A percentile compares a stretch with the other conserved stretches of the same genome.
Evolutionary conservation across 345 rosid genomes (phyloP).

Genomic region (Brassica nigra): DNA sequence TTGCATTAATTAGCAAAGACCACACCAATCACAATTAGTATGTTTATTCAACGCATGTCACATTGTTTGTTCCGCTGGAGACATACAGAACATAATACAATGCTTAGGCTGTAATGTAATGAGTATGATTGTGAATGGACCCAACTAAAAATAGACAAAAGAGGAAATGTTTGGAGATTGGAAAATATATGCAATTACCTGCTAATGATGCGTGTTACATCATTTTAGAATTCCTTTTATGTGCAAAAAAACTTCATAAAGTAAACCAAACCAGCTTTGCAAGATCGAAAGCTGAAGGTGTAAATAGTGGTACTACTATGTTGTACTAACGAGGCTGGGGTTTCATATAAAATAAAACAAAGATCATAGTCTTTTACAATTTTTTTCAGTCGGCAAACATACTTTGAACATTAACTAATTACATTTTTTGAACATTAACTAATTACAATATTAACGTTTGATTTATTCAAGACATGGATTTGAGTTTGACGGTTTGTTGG

Average conservation of each 20-base stretch:
- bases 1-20: slow-evolving; percentile 31
- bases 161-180: slow-evolving; percentile 15
- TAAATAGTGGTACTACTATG: neutral
- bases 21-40: slow-evolving; percentile 7
- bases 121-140: slow-evolving; percentile 16
- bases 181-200: slow-evolving; percentile 16
- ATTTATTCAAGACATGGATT: neutral
- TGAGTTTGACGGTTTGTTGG: slow-evolving; percentile 2
- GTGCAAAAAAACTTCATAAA: neutral
- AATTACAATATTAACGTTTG: neutral
- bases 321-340: too few relatives aligned
- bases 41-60: slow-evolving; percentile 25
- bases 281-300: neutral
- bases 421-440: neutral
- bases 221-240: neutral
- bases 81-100: slow-evolving; percentile 29
- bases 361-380: neutral
- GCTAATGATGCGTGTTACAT: slow-evolving; percentile 28
- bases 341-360: neutral
- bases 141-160: slow-evolving; percentile 29
- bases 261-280: neutral
- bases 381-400: slow-evolving; percentile 10
- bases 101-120: slow-evolving; percentile 12
- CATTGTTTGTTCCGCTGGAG: slow-evolving; percentile 27
- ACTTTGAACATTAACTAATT: neutral